A percentile compares a stretch with the other conserved stretches of the same genome.
phyloP scores from a whole-genome alignment of 2,329 filamentous ascomycete species.

The Zalaria obscura region DNA sequence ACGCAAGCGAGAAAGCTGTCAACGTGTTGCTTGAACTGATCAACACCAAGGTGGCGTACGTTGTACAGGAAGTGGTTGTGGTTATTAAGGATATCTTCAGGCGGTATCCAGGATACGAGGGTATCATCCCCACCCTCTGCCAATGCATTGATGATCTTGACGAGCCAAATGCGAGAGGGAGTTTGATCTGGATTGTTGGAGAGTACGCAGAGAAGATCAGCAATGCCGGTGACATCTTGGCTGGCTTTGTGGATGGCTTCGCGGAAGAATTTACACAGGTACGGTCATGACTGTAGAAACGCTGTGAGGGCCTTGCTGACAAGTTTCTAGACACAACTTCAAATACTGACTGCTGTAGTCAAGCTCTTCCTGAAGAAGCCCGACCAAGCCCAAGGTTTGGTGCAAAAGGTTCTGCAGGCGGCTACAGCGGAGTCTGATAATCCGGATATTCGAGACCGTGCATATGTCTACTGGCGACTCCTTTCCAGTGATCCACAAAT shows the following conservation, averaged over 20 bases:
- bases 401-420: conserved; percentile 85
- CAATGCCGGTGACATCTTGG: conserved; percentile 90
- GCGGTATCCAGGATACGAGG: conserved; percentile 95
- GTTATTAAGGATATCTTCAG: conserved; percentile 98
- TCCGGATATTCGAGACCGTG: conserved; percentile 89
- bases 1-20: conserved; percentile 87
- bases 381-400: conserved; percentile 74
- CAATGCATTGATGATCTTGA: conserved; percentile 95
- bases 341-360: conserved; percentile 92
- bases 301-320: conserved; percentile 15
- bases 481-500: conserved; percentile 83
- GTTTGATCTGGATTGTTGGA: conserved; percentile 96
- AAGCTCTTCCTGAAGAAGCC: conserved; percentile 97
- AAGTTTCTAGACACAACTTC: conserved; percentile 65
- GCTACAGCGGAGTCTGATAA: conserved; percentile 95
- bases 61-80: conserved; percentile 96
- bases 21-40: conserved; percentile 88
- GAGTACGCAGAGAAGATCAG: conserved; percentile 99
- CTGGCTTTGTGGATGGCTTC: conserved; percentile 84
- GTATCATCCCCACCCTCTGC: conserved; percentile 91
- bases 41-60: conserved; percentile 96
- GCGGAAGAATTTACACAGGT: conserved; percentile 93
- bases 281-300: conserved; percentile 2
- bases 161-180: conserved; percentile 78
- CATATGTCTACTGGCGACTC: conserved; percentile 96